Conservation (phyloP, 2,329 filamentous ascomycete genomes). For the Neophaeococcomyces mojaviensis region DNA sequence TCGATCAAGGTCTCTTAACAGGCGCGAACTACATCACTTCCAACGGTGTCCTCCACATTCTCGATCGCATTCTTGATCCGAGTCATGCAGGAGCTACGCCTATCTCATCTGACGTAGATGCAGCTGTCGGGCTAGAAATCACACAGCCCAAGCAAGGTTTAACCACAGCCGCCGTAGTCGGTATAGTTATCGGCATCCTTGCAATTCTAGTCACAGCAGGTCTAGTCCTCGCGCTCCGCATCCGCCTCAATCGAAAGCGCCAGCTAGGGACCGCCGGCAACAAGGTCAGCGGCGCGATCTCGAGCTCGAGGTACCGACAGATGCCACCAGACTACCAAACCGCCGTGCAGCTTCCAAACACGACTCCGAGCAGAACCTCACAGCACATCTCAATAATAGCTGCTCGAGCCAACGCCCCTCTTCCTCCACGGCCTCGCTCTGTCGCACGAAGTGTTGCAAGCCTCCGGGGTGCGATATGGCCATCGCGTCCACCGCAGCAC, state of each 20-base stretch:
- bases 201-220: constrained; percentile 14
- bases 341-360: neutral
- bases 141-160: constrained; percentile 10
- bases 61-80: constrained; percentile 42
- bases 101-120: constrained; percentile 7
- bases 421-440: neutral
- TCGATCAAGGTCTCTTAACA: constrained; percentile 48
- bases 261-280: constrained; percentile 6
- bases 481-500: constrained; percentile 12
- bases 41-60: constrained; percentile 52
- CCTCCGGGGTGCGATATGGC: constrained; percentile 8
- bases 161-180: constrained; percentile 15
- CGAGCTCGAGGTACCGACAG: neutral
- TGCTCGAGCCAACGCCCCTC: neutral
- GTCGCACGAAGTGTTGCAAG: constrained; percentile 6
- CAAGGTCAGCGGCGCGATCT: neutral
- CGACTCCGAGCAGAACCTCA: neutral
- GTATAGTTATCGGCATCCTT: constrained; percentile 17
- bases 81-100: constrained; percentile 16
- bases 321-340: constrained; percentile 3
- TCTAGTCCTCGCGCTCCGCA: constrained; percentile 13
- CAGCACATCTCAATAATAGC: no score
- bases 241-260: constrained; percentile 10
- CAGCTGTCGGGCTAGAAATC: neutral
- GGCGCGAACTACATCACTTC: constrained; percentile 43